phyloP scores from a whole-genome alignment of 139 green algal species.

The Microglena sp. region DNA sequence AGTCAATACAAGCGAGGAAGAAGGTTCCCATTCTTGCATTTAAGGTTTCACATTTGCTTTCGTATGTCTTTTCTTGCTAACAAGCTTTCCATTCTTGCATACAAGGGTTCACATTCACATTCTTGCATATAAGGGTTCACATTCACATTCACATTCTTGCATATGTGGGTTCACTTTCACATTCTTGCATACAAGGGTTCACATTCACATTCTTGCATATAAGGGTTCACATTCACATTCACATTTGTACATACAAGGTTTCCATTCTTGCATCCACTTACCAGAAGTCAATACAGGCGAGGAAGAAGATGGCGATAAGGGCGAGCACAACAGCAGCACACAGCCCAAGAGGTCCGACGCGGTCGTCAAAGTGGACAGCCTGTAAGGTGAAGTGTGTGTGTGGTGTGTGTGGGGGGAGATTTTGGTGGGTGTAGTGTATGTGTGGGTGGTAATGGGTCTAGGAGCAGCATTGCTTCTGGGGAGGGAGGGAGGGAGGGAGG shows the following conservation, averaged over 20 bases:
- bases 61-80: too few relatives aligned
- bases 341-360: constrained; percentile 57
- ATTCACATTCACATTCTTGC: background rate
- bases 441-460: background rate
- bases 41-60: too few relatives aligned
- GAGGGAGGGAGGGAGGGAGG: too few relatives aligned
- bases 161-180: background rate
- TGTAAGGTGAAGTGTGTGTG: background rate
- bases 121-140: background rate
- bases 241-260: background rate
- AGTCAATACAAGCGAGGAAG: constrained; percentile 56
- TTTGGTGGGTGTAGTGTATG: background rate
- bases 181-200: background rate
- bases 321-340: constrained; percentile 53
- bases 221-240: background rate
- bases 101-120: background rate
- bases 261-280: constrained; percentile 15
- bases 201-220: background rate
- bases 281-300: constrained; percentile 56
- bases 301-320: constrained; percentile 63
- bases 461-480: too few relatives aligned
- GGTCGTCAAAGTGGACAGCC: constrained; percentile 65
- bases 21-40: constrained; percentile 70
- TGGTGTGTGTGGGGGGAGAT: background rate
- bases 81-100: too few relatives aligned